Evolutionary conservation across 495 filamentous ascomycete genomes (phyloP).

Genomic region (Penicillium cosmopolitanum): DNA sequence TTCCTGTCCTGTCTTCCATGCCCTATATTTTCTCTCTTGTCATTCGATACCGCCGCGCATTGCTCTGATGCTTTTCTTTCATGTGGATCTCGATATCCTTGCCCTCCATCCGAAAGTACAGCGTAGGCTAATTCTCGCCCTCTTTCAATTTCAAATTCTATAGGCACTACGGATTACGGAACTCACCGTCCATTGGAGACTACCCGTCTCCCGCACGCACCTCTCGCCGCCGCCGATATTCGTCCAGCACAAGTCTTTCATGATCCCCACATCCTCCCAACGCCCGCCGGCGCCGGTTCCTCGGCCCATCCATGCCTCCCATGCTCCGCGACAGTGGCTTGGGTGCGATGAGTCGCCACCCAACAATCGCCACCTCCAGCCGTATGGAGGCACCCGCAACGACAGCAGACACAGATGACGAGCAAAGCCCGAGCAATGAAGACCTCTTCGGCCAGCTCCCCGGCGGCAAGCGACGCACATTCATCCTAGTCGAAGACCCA

Average conservation of each 20-base stretch:
- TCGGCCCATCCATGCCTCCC: conserved; percentile 65
- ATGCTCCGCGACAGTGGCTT: conserved; percentile 68
- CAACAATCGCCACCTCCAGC: conserved; percentile 43
- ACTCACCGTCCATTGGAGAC: conserved; percentile 29
- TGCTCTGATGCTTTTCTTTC: conserved; percentile 21
- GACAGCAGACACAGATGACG: conserved; percentile 42
- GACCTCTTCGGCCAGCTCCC: conserved; percentile 85
- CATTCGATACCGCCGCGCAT: conserved; percentile 29
- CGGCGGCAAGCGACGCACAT: conserved; percentile 87
- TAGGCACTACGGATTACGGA: conserved; percentile 45
- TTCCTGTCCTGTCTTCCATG: conserved; percentile 23
- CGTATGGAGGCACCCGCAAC: conserved; percentile 25
- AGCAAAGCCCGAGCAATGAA: conserved; percentile 52
- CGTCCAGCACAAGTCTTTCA: conserved; percentile 80
- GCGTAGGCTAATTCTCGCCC: conserved; percentile 50
- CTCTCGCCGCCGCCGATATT: conserved; percentile 55
- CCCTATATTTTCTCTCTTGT: conserved; percentile 30
- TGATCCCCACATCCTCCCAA: conserved; percentile 67
- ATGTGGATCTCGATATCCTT: conserved; percentile 20
- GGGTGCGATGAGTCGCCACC: conserved; percentile 52
- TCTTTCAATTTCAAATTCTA: conserved; percentile 21
- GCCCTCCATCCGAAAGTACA: conserved; percentile 29
- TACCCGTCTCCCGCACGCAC: conserved; percentile 27
- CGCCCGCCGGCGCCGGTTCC: conserved; percentile 49
- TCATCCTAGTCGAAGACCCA: conserved; percentile 90